Conservation (phyloP, 345 rosid species). For the Aegle marmelos region DNA sequence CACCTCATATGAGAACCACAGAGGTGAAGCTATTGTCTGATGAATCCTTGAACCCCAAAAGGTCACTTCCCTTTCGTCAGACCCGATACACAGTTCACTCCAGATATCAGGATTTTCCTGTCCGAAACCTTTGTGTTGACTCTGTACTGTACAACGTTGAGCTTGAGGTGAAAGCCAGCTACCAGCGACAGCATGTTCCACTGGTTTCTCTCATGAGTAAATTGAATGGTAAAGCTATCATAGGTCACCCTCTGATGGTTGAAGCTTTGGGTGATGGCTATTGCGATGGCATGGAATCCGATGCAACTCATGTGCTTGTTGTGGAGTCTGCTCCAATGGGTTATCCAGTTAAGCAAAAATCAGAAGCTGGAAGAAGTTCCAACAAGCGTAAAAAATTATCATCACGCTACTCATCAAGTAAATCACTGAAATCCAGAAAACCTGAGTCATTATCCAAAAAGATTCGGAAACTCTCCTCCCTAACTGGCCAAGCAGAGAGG, state of each 20-base stretch:
- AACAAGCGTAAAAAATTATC: constrained; percentile 29
- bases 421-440: constrained; percentile 44
- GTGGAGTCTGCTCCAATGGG: constrained; percentile 16
- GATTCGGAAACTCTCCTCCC: constrained; percentile 75
- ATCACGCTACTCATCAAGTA: constrained; percentile 7
- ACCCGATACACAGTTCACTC: constrained; percentile 50
- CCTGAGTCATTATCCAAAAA: constrained; percentile 49
- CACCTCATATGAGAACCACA: constrained; percentile 30
- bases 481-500: constrained; percentile 53
- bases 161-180: constrained; percentile 71
- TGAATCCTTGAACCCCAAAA: constrained; percentile 47
- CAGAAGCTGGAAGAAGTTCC: constrained; percentile 31
- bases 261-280: constrained; percentile 45
- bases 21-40: constrained; percentile 29
- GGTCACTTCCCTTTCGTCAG: constrained; percentile 53
- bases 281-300: constrained; percentile 25
- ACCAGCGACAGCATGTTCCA: constrained; percentile 70
- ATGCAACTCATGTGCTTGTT: constrained; percentile 5
- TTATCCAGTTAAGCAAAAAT: constrained; percentile 21
- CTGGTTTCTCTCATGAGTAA: constrained; percentile 87
- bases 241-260: constrained; percentile 77
- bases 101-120: constrained; percentile 44
- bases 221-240: constrained; percentile 73
- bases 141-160: constrained; percentile 61
- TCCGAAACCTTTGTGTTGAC: constrained; percentile 27